phyloP scores from a whole-genome alignment of 2,329 filamentous ascomycete species.

The Calonectria pseudoturangicola region DNA sequence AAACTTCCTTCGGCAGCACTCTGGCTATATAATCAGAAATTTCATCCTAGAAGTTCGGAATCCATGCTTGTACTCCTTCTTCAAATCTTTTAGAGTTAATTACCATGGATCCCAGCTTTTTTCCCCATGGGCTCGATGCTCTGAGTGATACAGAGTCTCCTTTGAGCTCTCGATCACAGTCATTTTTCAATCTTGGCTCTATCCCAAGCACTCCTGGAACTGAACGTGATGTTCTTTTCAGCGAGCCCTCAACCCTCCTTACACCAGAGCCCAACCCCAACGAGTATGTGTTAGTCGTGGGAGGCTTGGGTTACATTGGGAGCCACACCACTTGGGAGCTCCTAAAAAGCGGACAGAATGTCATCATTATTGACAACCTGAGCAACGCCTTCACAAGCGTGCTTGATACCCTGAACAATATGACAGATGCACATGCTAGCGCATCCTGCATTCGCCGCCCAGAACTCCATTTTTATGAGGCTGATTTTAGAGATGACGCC shows the following conservation, averaged over 20 bases:
- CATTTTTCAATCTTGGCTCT: constrained; percentile 23
- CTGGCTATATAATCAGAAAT: constrained; percentile 5
- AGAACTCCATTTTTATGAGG: constrained; percentile 59
- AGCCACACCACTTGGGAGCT: constrained; percentile 73
- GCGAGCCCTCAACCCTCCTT: constrained; percentile 32
- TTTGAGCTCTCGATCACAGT: neutral
- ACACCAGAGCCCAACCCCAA: constrained; percentile 31
- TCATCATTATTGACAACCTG: constrained; percentile 68
- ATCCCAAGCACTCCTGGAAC: constrained; percentile 36
- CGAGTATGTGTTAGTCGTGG: constrained; percentile 67
- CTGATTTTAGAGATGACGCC: constrained; percentile 59
- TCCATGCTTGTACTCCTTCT: neutral
- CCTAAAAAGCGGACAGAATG: constrained; percentile 72
- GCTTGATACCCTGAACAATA: constrained; percentile 57
- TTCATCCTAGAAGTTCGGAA: neutral
- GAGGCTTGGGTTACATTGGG: constrained; percentile 73
- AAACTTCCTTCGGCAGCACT: neutral
- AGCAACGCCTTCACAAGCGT: constrained; percentile 63
- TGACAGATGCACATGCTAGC: constrained; percentile 22
- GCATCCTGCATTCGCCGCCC: constrained; percentile 50
- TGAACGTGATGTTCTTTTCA: constrained; percentile 36
- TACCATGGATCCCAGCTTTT: neutral
- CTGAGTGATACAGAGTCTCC: constrained; percentile 17
- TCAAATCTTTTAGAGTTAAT: neutral
- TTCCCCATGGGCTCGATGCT: neutral